Conservation (phyloP, 345 rosid genomes). For the Arabidopsis arenosa region DNA sequence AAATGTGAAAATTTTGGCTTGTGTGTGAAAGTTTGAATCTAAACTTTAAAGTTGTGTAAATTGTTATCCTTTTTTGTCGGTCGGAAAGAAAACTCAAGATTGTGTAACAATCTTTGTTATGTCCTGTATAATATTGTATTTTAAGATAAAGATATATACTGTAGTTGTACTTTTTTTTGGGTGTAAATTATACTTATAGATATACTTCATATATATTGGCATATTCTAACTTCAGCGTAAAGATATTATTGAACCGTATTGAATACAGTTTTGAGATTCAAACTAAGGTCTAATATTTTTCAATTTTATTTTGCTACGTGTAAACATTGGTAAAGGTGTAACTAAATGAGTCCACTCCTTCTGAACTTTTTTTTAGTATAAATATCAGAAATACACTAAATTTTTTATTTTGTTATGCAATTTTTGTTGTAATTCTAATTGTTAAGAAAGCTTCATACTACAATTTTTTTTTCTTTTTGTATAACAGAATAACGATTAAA, state of each 20-base stretch:
- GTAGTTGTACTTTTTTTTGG: not conserved
- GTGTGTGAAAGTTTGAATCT: conserved; percentile 28
- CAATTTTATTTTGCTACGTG: conserved; percentile 13
- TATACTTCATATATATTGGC: not conserved
- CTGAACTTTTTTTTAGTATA: not conserved
- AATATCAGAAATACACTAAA: too few species aligned
- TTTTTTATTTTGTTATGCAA: not conserved
- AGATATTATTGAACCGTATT: conserved; percentile 15
- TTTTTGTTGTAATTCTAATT: not conserved
- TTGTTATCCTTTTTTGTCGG: conserved; percentile 8
- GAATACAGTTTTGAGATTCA: conserved; percentile 27
- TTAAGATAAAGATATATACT: conserved; percentile 9
- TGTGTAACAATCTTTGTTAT: conserved; percentile 26
- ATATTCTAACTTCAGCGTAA: conserved; percentile 12
- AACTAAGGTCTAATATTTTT: conserved; percentile 8
- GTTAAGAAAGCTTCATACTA: not conserved
- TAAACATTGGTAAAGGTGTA: conserved; percentile 30
- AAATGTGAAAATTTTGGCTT: conserved; percentile 36
- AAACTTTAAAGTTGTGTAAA: conserved; percentile 23
- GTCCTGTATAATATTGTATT: conserved; percentile 33
- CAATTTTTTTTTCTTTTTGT: not conserved
- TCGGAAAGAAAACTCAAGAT: conserved; percentile 6
- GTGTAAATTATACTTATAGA: not conserved
- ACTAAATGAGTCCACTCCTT: not conserved
- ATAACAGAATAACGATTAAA: not conserved